A percentile compares a stretch with the other conserved stretches of the same genome.
Evolutionary conservation across 345 rosid species (phyloP).

Genomic region (Citrus glauca): DNA sequence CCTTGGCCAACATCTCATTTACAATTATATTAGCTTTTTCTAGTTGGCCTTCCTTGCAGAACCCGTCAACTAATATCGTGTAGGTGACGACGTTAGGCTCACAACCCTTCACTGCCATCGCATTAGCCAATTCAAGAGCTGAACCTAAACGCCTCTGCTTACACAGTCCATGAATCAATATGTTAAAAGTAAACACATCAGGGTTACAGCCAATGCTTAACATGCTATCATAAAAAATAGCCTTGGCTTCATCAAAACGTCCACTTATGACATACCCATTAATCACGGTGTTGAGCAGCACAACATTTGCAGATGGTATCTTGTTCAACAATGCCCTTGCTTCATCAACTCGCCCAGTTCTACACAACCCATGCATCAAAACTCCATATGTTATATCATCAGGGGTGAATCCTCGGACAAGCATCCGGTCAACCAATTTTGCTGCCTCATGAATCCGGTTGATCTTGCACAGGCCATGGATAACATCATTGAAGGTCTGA

Average conservation of each 20-base stretch:
- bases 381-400: conserved; percentile 60
- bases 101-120: conserved; percentile 53
- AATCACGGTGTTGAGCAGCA: conserved; percentile 64
- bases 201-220: conserved; percentile 33
- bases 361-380: conserved; percentile 66
- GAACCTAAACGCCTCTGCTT: conserved; percentile 57
- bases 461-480: conserved; percentile 60
- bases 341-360: conserved; percentile 56
- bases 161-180: conserved; percentile 61
- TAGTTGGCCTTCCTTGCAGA: conserved; percentile 60
- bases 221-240: conserved; percentile 40
- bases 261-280: conserved; percentile 64
- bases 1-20: conserved; percentile 49
- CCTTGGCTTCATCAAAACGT: conserved; percentile 60
- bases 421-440: conserved; percentile 72
- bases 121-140: conserved; percentile 53
- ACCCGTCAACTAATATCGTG: conserved; percentile 57
- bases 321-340: conserved; percentile 58
- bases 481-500: conserved; percentile 76
- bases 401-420: conserved; percentile 65
- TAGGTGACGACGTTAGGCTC: conserved; percentile 61
- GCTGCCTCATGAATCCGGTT: conserved; percentile 51
- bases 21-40: conserved; percentile 47
- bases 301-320: conserved; percentile 41
- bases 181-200: conserved; percentile 64